Percentiles rank a stretch among this genome's conserved stretches.
Evolutionary conservation across 75 land plant genomes (phyloP).

Genomic region (Selaginella moellendorffii): DNA sequence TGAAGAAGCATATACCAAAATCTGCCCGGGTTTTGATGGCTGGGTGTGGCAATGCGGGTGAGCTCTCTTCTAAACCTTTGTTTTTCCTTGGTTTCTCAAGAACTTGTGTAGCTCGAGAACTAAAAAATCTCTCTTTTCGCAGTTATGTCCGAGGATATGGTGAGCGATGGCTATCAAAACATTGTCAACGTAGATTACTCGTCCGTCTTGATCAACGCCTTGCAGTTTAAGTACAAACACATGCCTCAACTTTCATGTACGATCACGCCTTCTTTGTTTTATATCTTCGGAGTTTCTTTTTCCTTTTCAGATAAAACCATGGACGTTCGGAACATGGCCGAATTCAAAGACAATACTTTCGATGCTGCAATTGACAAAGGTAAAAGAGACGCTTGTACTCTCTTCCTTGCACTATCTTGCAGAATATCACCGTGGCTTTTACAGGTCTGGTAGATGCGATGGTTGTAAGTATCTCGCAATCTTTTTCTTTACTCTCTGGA

Average conservation of each 20-base stretch:
- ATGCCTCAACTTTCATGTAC: conserved; percentile 12
- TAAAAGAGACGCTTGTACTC: too few species aligned
- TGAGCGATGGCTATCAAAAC: conserved; percentile 65
- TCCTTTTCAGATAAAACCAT: conserved; percentile 33
- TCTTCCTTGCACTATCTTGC: too few species aligned
- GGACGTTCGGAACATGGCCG: conserved; percentile 81
- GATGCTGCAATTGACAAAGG: conserved; percentile 89
- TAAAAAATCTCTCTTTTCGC: too few species aligned
- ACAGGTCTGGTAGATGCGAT: neutral
- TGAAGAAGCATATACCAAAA: conserved; percentile 41
- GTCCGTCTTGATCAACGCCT: conserved; percentile 59
- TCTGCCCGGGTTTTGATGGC: conserved; percentile 57
- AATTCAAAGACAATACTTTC: conserved; percentile 41
- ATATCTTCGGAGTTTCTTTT: too few species aligned
- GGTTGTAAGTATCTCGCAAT: neutral
- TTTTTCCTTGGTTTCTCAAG: too few species aligned
- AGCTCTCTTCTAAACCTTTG: too few species aligned
- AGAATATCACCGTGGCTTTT: too few species aligned
- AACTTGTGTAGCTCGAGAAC: too few species aligned
- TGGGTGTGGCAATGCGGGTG: conserved; percentile 93
- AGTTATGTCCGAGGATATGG: conserved; percentile 81
- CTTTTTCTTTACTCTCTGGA: too few species aligned
- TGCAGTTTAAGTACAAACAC: conserved; percentile 52
- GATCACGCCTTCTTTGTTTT: too few species aligned
- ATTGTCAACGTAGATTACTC: conserved; percentile 81